These are phyloP conservation scores for Cladosporium sp. DNA, from an alignment of 2,329 filamentous ascomycete genomes.

Conservation along the genomic window DNA sequence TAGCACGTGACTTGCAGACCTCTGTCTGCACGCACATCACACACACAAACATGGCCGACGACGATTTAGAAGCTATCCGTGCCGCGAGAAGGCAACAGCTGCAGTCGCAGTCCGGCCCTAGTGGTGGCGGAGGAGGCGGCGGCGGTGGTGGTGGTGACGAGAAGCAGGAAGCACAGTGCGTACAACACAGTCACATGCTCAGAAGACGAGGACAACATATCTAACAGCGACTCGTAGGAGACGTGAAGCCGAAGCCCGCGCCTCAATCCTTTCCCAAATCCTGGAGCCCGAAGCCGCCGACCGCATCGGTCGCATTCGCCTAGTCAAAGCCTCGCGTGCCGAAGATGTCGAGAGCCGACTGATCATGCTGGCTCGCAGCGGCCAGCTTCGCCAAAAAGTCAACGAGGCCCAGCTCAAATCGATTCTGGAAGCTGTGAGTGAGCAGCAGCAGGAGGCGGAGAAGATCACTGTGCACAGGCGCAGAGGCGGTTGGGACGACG, in stretches of 20 bases:
- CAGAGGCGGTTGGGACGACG: conserved; percentile 81
- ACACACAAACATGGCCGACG: conserved; percentile 54
- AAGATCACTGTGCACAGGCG: conserved; percentile 83
- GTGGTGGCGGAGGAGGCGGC: conserved; percentile 44
- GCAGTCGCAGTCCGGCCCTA: conserved; percentile 62
- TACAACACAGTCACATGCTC: not conserved
- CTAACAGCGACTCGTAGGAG: conserved; percentile 32
- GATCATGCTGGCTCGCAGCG: conserved; percentile 82
- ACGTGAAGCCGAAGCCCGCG: conserved; percentile 63
- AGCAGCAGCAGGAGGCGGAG: conserved; percentile 64
- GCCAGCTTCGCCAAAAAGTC: conserved; percentile 82
- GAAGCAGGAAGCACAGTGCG: conserved; percentile 11
- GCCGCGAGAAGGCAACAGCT: conserved; percentile 91
- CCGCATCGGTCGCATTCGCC: conserved; percentile 85
- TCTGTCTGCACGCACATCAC: conserved; percentile 8
- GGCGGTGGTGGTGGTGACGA: conserved; percentile 49
- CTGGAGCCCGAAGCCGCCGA: conserved; percentile 91
- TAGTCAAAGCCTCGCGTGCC: conserved; percentile 91
- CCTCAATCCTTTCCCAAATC: conserved; percentile 82
- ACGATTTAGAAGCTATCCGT: conserved; percentile 73
- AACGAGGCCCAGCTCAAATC: conserved; percentile 93
- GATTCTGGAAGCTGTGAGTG: conserved; percentile 76
- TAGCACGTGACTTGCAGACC: conserved; percentile 12
- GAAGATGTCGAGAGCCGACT: conserved; percentile 87
- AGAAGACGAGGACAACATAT: not conserved